These are phyloP conservation scores for Citrus maxima DNA, from an alignment of 345 rosid genomes.

Conservation along the genomic window DNA sequence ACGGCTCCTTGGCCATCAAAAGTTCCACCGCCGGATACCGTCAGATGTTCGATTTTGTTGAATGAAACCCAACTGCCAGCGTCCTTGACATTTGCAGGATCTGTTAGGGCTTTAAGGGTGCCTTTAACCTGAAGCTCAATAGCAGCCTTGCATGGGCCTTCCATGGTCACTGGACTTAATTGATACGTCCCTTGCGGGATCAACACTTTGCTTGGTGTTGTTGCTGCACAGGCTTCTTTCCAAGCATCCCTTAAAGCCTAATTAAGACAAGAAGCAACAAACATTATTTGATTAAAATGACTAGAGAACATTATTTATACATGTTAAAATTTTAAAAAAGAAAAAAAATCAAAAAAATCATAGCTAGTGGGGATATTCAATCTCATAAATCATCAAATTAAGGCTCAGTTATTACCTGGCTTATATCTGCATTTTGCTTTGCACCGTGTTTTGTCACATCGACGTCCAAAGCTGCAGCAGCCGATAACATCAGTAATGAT, in stretches of 20 bases:
- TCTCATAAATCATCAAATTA: not conserved
- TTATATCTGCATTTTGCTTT: not conserved
- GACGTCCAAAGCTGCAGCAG: not conserved
- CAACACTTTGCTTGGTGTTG: conserved; percentile 27
- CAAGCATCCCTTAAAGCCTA: conserved; percentile 41
- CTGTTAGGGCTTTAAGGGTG: conserved; percentile 36
- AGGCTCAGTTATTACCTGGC: not conserved
- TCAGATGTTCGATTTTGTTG: conserved; percentile 29
- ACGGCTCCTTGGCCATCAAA: conserved; percentile 62
- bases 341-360: not conserved
- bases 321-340: not conserved
- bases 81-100: conserved; percentile 21
- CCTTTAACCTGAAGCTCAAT: conserved; percentile 35
- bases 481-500: not conserved
- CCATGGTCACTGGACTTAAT: conserved; percentile 22
- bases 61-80: conserved; percentile 47
- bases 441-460: conserved; percentile 27
- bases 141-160: conserved; percentile 53
- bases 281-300: not conserved
- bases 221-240: conserved; percentile 45
- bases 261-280: not conserved
- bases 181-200: conserved; percentile 42
- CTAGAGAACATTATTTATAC: not conserved
- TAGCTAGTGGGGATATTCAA: not conserved
- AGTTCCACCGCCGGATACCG: conserved; percentile 47